A percentile compares a stretch with the other conserved stretches of the same genome.
These are phyloP conservation scores for Colletotrichum tabaci DNA, from an alignment of 2,329 filamentous ascomycete genomes.

Conservation along the genomic window DNA sequence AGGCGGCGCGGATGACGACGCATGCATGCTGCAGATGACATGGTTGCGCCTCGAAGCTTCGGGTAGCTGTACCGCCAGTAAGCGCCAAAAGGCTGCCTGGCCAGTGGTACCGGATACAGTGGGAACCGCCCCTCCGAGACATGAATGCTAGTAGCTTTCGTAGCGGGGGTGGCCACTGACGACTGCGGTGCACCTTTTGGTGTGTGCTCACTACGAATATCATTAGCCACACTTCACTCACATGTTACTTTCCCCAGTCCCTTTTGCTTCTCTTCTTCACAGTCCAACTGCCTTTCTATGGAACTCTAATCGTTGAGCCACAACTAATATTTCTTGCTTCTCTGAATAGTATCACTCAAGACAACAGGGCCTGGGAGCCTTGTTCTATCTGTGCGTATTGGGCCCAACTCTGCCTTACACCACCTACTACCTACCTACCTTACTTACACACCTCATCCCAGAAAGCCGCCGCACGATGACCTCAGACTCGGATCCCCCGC, in stretches of 20 bases:
- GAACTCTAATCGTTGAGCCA: slow-evolving; percentile 17
- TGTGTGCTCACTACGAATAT: slow-evolving; percentile 19
- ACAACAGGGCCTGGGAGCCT: slow-evolving; percentile 26
- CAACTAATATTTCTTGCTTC: slow-evolving; percentile 5
- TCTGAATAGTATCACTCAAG: slow-evolving; percentile 27
- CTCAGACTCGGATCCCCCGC: slow-evolving; percentile 43
- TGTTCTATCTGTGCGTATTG: too few relatives aligned
- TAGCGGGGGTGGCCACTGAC: slow-evolving; percentile 36
- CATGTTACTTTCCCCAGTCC: slow-evolving; percentile 17
- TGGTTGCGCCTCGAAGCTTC: slow-evolving; percentile 19
- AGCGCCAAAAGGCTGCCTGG: slow-evolving; percentile 24
- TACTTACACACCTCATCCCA: slow-evolving; percentile 26
- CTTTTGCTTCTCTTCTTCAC: slow-evolving; percentile 6
- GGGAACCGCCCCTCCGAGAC: slow-evolving; percentile 38
- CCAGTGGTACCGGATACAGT: slow-evolving; percentile 36
- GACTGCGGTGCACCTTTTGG: slow-evolving; percentile 4
- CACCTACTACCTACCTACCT: background rate
- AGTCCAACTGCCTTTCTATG: background rate
- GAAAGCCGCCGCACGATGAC: slow-evolving; percentile 34
- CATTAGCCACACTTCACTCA: slow-evolving; percentile 39
- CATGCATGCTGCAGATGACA: slow-evolving; percentile 43
- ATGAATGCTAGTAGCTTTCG: slow-evolving; percentile 39
- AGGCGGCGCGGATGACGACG: slow-evolving; percentile 37
- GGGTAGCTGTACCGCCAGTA: slow-evolving; percentile 34
- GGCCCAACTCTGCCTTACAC: too few relatives aligned